phyloP scores from a whole-genome alignment of 768 basidiomycete species.

The Panellus pusillus region DNA sequence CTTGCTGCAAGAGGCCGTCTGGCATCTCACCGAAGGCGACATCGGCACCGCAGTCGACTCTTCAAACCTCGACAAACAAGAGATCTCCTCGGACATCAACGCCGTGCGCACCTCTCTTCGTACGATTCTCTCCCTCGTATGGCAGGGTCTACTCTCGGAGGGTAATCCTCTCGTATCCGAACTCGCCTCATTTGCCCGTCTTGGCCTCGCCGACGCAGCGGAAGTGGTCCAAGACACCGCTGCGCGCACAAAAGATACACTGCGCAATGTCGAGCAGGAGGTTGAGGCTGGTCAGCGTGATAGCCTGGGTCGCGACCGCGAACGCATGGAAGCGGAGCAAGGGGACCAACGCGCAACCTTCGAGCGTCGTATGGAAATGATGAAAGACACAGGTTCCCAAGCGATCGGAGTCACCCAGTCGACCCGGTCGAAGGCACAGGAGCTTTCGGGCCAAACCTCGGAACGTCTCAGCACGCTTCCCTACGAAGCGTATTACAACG shows the following conservation, averaged over 20 bases:
- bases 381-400: slow-evolving; percentile 55
- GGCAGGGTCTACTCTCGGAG: slow-evolving; percentile 44
- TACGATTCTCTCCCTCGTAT: slow-evolving; percentile 14
- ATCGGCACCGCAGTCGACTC: neutral
- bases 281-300: slow-evolving; percentile 62
- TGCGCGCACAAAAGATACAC: slow-evolving; percentile 46
- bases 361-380: slow-evolving; percentile 64
- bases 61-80: neutral
- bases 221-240: slow-evolving; percentile 58
- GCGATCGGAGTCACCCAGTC: slow-evolving; percentile 55
- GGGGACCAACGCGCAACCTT: slow-evolving; percentile 53
- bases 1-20: slow-evolving; percentile 46
- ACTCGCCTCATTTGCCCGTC: slow-evolving; percentile 60
- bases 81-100: slow-evolving; percentile 1
- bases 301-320: slow-evolving; percentile 50
- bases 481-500: slow-evolving; percentile 52
- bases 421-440: slow-evolving; percentile 40
- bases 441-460: slow-evolving; percentile 42
- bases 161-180: slow-evolving; percentile 55
- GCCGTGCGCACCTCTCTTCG: slow-evolving; percentile 11
- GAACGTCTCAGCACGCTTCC: slow-evolving; percentile 48
- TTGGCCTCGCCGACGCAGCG: slow-evolving; percentile 65
- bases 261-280: slow-evolving; percentile 56
- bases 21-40: slow-evolving; percentile 48
- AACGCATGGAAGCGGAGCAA: slow-evolving; percentile 45